Evolutionary conservation across 1,284 basidiomycete species (phyloP).

Genomic region (Ustilago cynodontis): DNA sequence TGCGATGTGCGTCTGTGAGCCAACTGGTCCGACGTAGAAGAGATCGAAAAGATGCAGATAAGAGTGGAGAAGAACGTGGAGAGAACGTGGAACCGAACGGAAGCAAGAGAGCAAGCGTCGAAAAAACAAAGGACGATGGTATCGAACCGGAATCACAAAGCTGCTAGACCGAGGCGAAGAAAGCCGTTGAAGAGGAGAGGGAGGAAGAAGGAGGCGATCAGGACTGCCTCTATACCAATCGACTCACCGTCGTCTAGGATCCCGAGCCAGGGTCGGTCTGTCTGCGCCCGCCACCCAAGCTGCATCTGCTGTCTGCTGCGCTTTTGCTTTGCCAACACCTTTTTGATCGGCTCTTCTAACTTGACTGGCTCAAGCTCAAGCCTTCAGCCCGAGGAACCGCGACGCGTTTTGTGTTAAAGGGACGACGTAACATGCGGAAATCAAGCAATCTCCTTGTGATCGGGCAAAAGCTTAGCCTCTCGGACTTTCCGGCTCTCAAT

Average conservation of each 20-base stretch:
- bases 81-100: conserved; percentile 14
- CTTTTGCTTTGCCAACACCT: conserved; percentile 9
- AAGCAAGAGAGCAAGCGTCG: conserved; percentile 21
- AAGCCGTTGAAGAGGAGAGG: conserved; percentile 36
- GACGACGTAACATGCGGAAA: not conserved
- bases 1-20: not conserved
- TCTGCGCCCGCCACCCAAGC: conserved; percentile 14
- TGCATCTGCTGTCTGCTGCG: conserved; percentile 2
- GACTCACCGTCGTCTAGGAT: not conserved
- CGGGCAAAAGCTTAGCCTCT: conserved; percentile 9
- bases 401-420: not conserved
- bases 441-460: conserved; percentile 11
- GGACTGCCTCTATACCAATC: not conserved
- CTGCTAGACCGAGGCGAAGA: conserved; percentile 46
- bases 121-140: conserved; percentile 13
- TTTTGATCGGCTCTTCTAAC: not conserved
- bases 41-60: conserved; percentile 24
- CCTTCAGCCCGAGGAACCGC: not conserved
- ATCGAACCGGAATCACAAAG: conserved; percentile 22
- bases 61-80: conserved; percentile 15
- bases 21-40: not conserved
- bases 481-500: conserved; percentile 2
- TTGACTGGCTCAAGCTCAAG: conserved; percentile 1
- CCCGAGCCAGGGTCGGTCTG: conserved; percentile 4
- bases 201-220: not conserved